A percentile compares a stretch with the other conserved stretches of the same genome.
phyloP scores from a whole-genome alignment of 2,329 filamentous ascomycete species.

The Harringtonia aguacate region DNA sequence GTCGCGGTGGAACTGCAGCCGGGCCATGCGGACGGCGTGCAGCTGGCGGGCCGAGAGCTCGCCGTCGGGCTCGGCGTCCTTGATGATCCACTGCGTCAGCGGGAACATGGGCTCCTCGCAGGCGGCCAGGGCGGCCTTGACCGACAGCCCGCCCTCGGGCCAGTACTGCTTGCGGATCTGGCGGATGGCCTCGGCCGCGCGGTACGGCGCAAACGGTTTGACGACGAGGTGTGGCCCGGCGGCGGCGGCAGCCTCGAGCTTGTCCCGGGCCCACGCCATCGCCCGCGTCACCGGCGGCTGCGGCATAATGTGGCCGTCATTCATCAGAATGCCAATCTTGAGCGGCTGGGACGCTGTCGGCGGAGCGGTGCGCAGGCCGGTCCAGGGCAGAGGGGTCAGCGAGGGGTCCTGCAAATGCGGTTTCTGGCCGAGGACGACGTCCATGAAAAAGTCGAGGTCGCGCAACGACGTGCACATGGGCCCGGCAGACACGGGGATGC shows the following conservation, averaged over 20 bases:
- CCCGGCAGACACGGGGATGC: constrained; percentile 30
- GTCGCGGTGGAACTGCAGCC: constrained; percentile 20
- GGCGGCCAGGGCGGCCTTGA: constrained; percentile 20
- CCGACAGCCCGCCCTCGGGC: constrained; percentile 27
- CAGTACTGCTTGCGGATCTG: constrained; percentile 31
- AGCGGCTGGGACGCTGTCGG: constrained; percentile 14
- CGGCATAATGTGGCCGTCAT: constrained; percentile 28
- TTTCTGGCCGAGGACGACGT: constrained; percentile 42
- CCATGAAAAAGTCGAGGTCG: constrained; percentile 38
- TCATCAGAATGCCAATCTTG: constrained; percentile 2
- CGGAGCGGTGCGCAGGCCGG: constrained; percentile 22
- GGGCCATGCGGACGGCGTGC: constrained; percentile 14
- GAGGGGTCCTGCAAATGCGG: constrained; percentile 59
- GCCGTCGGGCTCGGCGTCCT: constrained; percentile 16
- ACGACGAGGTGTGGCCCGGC: constrained; percentile 19
- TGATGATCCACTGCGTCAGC: constrained; percentile 29
- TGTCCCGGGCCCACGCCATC: constrained; percentile 28
- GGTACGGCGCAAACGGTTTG: constrained; percentile 23
- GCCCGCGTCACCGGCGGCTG: constrained; percentile 49
- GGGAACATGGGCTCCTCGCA: constrained; percentile 32
- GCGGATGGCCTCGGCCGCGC: constrained; percentile 17
- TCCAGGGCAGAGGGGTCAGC: constrained; percentile 51
- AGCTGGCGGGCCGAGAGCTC: constrained; percentile 16
- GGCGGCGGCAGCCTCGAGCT: constrained; percentile 10
- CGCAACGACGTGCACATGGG: constrained; percentile 48